These are phyloP conservation scores for Arabidopsis hybrid DNA, from an alignment of 441 rosid genomes.

Conservation along the genomic window DNA sequence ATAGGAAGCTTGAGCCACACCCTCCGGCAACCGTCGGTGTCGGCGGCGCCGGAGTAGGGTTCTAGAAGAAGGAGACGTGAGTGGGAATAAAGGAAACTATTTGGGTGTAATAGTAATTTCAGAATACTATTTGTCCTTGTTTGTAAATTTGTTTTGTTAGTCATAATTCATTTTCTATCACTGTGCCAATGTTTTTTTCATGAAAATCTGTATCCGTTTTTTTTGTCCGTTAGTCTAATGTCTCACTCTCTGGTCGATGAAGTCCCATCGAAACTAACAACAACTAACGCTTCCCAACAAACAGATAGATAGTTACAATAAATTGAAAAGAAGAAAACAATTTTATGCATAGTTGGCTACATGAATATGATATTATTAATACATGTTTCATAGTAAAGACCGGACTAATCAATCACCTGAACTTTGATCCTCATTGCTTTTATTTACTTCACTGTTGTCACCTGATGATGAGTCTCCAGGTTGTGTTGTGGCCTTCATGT, in stretches of 20 bases:
- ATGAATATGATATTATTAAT: slow-evolving; percentile 16
- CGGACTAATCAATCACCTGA: slow-evolving; percentile 50
- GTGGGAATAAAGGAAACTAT: slow-evolving; percentile 29
- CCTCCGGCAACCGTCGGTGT: slow-evolving; percentile 64
- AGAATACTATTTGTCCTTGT: slow-evolving; percentile 38
- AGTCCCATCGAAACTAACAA: slow-evolving; percentile 45
- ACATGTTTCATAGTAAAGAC: slow-evolving; percentile 38
- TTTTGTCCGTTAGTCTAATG: slow-evolving; percentile 41
- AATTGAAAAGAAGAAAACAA: not conserved
- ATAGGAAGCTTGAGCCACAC: slow-evolving; percentile 85
- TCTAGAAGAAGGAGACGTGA: slow-evolving; percentile 42
- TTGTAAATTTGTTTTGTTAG: slow-evolving; percentile 52
- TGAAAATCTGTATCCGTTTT: slow-evolving; percentile 29
- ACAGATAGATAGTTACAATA: slow-evolving; percentile 18
- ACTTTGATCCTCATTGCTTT: slow-evolving; percentile 54
- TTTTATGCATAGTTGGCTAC: not conserved
- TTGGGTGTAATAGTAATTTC: slow-evolving; percentile 49
- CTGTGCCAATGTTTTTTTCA: slow-evolving; percentile 24
- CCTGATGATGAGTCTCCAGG: slow-evolving; percentile 37
- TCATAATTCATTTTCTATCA: slow-evolving; percentile 21
- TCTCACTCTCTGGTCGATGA: slow-evolving; percentile 37
- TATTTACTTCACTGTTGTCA: slow-evolving; percentile 41
- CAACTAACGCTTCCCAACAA: slow-evolving; percentile 40
- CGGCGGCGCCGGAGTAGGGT: slow-evolving; percentile 80
- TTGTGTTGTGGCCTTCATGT: slow-evolving; percentile 45